These are phyloP conservation scores for Penicillium expansum DNA, from an alignment of 2,329 filamentous ascomycete genomes.

Conservation along the genomic window DNA sequence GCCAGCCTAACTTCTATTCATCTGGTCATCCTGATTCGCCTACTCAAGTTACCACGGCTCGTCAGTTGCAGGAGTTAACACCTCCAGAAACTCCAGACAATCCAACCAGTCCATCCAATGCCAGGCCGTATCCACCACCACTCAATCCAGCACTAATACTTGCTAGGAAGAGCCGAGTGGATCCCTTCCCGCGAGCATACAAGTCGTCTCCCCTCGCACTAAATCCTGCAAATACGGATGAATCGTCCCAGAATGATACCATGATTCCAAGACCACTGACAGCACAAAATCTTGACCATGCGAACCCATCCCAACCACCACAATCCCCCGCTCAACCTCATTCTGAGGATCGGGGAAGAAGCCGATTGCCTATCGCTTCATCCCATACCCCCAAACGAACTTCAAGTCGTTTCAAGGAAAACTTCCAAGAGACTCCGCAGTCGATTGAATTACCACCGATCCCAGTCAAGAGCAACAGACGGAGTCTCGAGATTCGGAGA, in stretches of 20 bases:
- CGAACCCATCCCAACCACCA: background rate
- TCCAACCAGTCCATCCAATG: background rate
- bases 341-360: constrained; percentile 9
- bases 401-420: background rate
- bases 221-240: constrained; percentile 20
- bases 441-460: background rate
- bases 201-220: constrained; percentile 35
- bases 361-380: background rate
- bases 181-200: constrained; percentile 20
- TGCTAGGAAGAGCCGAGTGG: constrained; percentile 5
- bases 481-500: constrained; percentile 7
- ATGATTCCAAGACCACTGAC: background rate
- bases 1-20: background rate
- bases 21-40: background rate
- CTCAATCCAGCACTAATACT: background rate
- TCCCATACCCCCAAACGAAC: background rate
- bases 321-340: constrained; percentile 3
- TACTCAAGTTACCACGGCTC: constrained; percentile 1
- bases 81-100: background rate
- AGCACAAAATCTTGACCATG: background rate
- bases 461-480: background rate
- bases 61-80: constrained; percentile 8
- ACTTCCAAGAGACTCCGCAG: constrained; percentile 1
- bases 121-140: background rate
- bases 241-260: constrained; percentile 4